These are phyloP conservation scores for Puya raimondii DNA, from an alignment of 176 grass and related monocot species.

Conservation along the genomic window DNA sequence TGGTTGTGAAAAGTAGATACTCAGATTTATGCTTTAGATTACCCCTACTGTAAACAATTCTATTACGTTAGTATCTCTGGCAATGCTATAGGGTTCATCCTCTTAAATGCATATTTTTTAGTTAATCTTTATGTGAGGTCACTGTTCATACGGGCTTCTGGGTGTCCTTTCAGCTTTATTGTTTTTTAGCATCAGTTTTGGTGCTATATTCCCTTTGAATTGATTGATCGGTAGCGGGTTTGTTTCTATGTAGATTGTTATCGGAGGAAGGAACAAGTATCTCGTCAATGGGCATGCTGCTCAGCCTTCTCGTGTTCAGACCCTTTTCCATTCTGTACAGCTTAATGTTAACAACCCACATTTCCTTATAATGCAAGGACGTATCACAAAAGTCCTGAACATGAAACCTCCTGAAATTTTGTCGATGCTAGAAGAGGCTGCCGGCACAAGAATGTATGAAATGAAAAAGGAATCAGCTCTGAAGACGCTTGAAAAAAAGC, in stretches of 20 bases:
- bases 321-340: constrained; percentile 95
- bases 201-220: not conserved
- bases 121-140: too few relatives aligned
- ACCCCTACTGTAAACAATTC: too few relatives aligned
- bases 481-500: constrained; percentile 94
- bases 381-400: constrained; percentile 95
- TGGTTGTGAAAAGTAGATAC: too few relatives aligned
- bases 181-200: not conserved
- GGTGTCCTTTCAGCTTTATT: constrained; percentile 8
- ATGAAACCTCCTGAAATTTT: constrained; percentile 95
- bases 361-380: constrained; percentile 99
- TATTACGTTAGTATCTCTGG: too few relatives aligned
- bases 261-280: constrained; percentile 85
- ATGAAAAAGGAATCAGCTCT: constrained; percentile 94
- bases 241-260: constrained; percentile 53
- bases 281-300: constrained; percentile 89
- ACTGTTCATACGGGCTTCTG: not conserved
- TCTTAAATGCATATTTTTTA: too few relatives aligned
- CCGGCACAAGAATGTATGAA: constrained; percentile 97
- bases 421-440: constrained; percentile 98
- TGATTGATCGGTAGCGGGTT: constrained; percentile 9
- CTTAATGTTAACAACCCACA: constrained; percentile 98
- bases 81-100: too few relatives aligned
- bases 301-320: constrained; percentile 82
- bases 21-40: too few relatives aligned